Conservation (phyloP, 1,139 yeast genomes). For the Candida neerlandica region DNA sequence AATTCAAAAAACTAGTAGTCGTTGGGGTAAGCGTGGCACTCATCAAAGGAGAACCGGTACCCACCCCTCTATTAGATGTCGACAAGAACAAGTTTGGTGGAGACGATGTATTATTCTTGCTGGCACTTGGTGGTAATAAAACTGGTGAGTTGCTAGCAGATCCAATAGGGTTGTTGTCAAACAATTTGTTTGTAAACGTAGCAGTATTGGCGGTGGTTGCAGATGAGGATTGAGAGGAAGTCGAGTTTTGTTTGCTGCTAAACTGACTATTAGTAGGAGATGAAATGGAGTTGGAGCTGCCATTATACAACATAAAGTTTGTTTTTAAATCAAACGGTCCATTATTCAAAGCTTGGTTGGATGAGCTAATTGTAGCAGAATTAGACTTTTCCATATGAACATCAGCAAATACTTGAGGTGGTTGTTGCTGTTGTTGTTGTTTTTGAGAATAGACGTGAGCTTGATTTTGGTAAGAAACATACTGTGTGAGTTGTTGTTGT, state of each 20-base stretch:
- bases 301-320: conserved; percentile 22
- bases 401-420: conserved; percentile 19
- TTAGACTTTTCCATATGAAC: conserved; percentile 4
- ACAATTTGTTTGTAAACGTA: conserved; percentile 20
- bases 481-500: conserved; percentile 7
- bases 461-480: conserved; percentile 4
- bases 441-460: conserved; percentile 9
- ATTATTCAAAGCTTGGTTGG: conserved; percentile 5
- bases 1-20: conserved; percentile 19
- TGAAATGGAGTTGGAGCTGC: conserved; percentile 24
- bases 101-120: conserved; percentile 16
- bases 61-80: conserved; percentile 12
- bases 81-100: conserved; percentile 30
- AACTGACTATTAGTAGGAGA: conserved; percentile 21
- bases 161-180: conserved; percentile 19
- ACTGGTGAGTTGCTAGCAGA: conserved; percentile 23
- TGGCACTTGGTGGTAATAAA: conserved; percentile 16
- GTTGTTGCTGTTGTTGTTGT: conserved; percentile 14
- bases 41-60: conserved; percentile 12
- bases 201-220: conserved; percentile 16
- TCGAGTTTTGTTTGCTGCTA: conserved; percentile 13
- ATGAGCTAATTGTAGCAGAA: conserved; percentile 8
- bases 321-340: conserved; percentile 13
- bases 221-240: conserved; percentile 17
- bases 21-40: conserved; percentile 15